Conservation (phyloP, 192 early-diverging fungal genomes). For the Gryganskiella cystojenkinii region DNA sequence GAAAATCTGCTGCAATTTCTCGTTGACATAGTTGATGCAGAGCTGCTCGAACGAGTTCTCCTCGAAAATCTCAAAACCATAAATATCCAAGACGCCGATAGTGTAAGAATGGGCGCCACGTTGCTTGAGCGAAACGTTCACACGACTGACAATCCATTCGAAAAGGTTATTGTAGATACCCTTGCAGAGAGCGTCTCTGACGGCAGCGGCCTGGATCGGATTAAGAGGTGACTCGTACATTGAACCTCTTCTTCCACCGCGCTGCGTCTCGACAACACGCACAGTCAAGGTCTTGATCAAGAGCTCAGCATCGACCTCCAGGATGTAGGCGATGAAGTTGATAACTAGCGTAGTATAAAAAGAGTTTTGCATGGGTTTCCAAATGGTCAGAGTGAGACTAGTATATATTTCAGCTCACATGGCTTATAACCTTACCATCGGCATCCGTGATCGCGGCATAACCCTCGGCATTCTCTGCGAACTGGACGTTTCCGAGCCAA, state of each 20-base stretch:
- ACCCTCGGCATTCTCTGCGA: constrained; percentile 85
- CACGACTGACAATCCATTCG: constrained; percentile 96
- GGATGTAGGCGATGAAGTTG: constrained; percentile 77
- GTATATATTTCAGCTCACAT: not conserved
- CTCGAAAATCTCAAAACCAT: constrained; percentile 97
- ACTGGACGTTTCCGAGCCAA: constrained; percentile 96
- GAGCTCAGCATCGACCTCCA: constrained; percentile 70
- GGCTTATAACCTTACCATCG: constrained; percentile 54
- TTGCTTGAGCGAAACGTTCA: constrained; percentile 88
- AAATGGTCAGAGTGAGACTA: not conserved
- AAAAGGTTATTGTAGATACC: constrained; percentile 94
- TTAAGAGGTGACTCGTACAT: constrained; percentile 93
- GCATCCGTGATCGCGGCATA: constrained; percentile 69
- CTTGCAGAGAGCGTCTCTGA: constrained; percentile 94
- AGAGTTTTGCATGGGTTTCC: not conserved
- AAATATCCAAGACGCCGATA: constrained; percentile 98
- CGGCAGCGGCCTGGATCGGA: constrained; percentile 84
- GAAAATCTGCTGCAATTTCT: constrained; percentile 98
- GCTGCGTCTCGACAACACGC: constrained; percentile 80
- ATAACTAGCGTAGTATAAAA: constrained; percentile 57
- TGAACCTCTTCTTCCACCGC: constrained; percentile 79
- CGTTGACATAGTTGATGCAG: constrained; percentile 99
- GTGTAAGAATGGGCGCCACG: constrained; percentile 69
- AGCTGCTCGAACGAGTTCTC: constrained; percentile 99
- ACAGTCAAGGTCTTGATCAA: constrained; percentile 71